A percentile compares a stretch with the other conserved stretches of the same genome.
Conservation (phyloP, 345 rosid species). For the Noccaea caerulescens region DNA sequence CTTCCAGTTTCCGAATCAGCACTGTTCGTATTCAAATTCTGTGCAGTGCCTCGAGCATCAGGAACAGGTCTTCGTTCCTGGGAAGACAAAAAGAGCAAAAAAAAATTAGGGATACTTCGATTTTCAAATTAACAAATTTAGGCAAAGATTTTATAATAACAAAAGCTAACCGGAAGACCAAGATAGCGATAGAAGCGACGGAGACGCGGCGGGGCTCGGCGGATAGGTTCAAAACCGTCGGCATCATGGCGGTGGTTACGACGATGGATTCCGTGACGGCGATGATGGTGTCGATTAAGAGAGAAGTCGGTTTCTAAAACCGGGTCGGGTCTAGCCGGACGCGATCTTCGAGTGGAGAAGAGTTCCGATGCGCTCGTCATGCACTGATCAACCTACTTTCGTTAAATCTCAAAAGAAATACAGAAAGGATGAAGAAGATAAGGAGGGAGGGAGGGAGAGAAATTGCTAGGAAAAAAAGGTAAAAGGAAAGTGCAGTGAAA, state of each 20-base stretch:
- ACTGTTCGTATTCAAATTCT: conserved; percentile 47
- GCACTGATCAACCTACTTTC: conserved; percentile 41
- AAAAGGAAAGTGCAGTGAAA: conserved; percentile 31
- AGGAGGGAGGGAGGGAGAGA: conserved; percentile 4
- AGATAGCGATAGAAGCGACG: conserved; percentile 53
- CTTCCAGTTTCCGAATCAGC: conserved; percentile 46
- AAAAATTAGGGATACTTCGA: not conserved
- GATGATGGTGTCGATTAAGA: conserved; percentile 50
- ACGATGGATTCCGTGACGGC: conserved; percentile 55
- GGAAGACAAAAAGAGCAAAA: not conserved
- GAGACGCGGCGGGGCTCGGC: conserved; percentile 57
- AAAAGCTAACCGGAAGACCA: conserved; percentile 50
- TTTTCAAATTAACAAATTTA: not conserved
- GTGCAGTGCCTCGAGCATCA: conserved; percentile 52
- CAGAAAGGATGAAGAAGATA: conserved; percentile 25
- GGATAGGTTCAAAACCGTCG: conserved; percentile 63
- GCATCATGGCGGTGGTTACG: conserved; percentile 58
- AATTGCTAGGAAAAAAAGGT: conserved; percentile 4
- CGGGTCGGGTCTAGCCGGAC: conserved; percentile 58
- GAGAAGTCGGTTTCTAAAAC: conserved; percentile 50
- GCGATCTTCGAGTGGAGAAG: conserved; percentile 79
- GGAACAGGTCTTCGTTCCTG: conserved; percentile 59
- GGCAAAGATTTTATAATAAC: too few relatives aligned
- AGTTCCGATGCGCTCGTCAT: conserved; percentile 96
- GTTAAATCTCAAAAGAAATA: conserved; percentile 2